These are phyloP conservation scores for Taiwanofungus camphoratus DNA, from an alignment of 1,284 basidiomycete genomes.

Conservation along the genomic window DNA sequence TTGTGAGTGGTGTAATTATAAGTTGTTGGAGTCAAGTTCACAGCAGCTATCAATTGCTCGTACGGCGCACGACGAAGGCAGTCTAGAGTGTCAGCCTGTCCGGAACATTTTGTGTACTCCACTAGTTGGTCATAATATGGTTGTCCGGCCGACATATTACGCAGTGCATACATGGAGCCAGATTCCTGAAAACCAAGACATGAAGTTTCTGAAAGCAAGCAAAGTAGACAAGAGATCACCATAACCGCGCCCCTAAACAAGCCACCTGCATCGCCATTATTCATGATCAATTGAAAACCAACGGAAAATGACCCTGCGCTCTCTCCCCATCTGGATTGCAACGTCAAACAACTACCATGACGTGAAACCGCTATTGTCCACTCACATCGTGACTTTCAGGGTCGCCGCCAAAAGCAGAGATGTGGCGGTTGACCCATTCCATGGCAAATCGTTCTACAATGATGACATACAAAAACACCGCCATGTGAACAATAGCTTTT, in stretches of 20 bases:
- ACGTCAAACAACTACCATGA: slow-evolving; percentile 13
- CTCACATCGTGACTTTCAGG: slow-evolving; percentile 31
- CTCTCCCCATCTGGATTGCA: slow-evolving; percentile 33
- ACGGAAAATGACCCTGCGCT: slow-evolving; percentile 36
- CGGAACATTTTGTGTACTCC: slow-evolving; percentile 26
- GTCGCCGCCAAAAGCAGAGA: slow-evolving; percentile 38
- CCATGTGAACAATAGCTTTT: too few relatives aligned
- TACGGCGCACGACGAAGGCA: slow-evolving; percentile 36
- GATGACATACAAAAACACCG: not conserved
- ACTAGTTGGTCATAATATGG: slow-evolving; percentile 31
- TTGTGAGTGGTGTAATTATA: slow-evolving; percentile 10
- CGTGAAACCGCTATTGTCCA: too few relatives aligned
- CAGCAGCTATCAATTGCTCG: slow-evolving; percentile 25
- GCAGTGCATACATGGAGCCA: slow-evolving; percentile 29
- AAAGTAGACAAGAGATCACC: slow-evolving; percentile 7
- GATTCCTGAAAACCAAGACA: slow-evolving; percentile 19
- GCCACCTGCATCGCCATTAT: slow-evolving; percentile 28
- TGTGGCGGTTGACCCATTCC: slow-evolving; percentile 48
- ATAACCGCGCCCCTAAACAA: slow-evolving; percentile 33
- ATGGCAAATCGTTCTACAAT: slow-evolving; percentile 33
- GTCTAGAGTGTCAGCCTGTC: slow-evolving; percentile 30
- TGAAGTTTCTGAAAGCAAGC: not conserved
- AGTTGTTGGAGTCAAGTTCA: slow-evolving; percentile 23
- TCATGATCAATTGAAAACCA: slow-evolving; percentile 28
- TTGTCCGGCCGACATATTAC: slow-evolving; percentile 28